Base-by-base conservation (phyloP, 192 early-diverging fungal species). In the Gryganskiella cystojenkinii region DNA sequence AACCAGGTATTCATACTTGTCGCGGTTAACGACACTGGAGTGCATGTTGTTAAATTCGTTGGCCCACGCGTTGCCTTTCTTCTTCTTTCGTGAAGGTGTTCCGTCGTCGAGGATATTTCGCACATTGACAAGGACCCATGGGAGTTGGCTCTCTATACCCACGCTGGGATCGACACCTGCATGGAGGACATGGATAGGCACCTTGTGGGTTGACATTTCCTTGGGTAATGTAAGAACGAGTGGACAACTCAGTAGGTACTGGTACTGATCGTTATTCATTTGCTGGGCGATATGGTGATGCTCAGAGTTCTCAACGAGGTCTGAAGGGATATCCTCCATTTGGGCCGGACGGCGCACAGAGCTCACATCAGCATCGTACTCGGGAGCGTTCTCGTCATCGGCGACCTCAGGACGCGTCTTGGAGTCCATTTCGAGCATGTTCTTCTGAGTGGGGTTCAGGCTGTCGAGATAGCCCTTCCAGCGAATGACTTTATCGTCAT, bases 401-500 rank as follows among this genome's bases (percentile, higher is more conserved):
- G 15, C 53, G 3, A 35, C 24, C 13, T 54, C 37, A 15, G 62
- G 34, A 3, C 35, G 30, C 7, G 27, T 22, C 5, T 8, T 30
- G 20, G 64, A 56, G 25, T 28, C 42, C 47, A 51, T 37, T 35
- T 46, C 51, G 28, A 27, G 56, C 19, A n/a, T 65, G 3, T 31
- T 44, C 22, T 42, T 62, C 19, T 37, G 54, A 17, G 6, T 11
- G 15, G 10, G 5, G 0, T 49, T 69, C 1, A 86, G 70, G 20
- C 75, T 71, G 11, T 85, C 50, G 24, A 88, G 69, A 33, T 82
- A 84, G 20, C 82, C 80, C 50, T 83, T 82, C 74, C 86, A 87
- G 14, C 85, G 68, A 15, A 92, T 63, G 3, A 92, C 87, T 43
- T 85, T 81, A 66, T 93, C 90, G 47, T 93, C 92, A 47, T 93